These are phyloP conservation scores for Tieghemostelium lacteum DNA, from an alignment of 78 protist genomes.

Conservation along the genomic window DNA sequence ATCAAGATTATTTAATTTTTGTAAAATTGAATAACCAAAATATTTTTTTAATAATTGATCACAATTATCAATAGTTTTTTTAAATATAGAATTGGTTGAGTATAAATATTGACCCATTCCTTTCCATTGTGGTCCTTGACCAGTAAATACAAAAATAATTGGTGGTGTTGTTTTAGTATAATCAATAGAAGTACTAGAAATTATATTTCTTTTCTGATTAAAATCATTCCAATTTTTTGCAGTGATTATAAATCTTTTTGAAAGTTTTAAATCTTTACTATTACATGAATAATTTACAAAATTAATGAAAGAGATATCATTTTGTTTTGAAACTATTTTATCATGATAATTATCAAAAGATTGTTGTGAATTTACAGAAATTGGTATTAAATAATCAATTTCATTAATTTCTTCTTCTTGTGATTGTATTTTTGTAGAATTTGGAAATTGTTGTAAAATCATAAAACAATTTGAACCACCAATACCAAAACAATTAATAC, in stretches of 20 bases:
- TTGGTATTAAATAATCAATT: constrained; percentile 2
- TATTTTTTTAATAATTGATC: not conserved
- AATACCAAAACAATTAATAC: constrained; percentile 42
- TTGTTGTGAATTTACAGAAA: constrained; percentile 20
- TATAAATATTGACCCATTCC: constrained; percentile 34
- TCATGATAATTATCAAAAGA: not conserved
- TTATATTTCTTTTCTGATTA: not conserved
- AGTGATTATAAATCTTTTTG: not conserved
- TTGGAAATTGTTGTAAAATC: constrained; percentile 33
- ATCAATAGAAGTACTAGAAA: not conserved
- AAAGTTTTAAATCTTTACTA: not conserved
- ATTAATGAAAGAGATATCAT: not conserved
- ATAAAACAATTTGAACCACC: constrained; percentile 42
- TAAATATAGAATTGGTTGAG: constrained; percentile 5
- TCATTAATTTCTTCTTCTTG: not conserved
- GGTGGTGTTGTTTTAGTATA: not conserved
- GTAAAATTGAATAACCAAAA: constrained; percentile 11
- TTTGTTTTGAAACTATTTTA: not conserved
- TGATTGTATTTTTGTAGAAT: constrained; percentile 39
- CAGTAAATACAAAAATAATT: constrained; percentile 55
- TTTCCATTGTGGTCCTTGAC: constrained; percentile 81
- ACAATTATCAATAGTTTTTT: not conserved
- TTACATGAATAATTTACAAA: not conserved
- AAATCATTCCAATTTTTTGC: too few relatives aligned
- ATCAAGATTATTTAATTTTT: not conserved